Conservation (phyloP, 306 rosid species). For the Trifolium dubium region DNA sequence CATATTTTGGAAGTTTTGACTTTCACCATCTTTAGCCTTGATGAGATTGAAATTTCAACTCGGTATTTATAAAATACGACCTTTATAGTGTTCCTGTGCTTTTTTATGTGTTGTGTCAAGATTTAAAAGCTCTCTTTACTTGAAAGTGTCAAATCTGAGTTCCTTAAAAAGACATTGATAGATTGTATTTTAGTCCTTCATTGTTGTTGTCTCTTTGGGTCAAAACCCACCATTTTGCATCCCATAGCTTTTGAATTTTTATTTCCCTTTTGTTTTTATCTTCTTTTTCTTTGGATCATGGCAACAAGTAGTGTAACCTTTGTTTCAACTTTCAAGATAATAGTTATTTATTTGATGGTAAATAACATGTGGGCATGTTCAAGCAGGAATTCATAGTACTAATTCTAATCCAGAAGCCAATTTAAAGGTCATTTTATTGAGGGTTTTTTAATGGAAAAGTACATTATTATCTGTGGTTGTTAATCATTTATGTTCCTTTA, state of each 20-base stretch:
- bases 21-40: slow-evolving; percentile 13
- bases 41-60: slow-evolving; percentile 34
- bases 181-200: slow-evolving; percentile 9
- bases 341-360: slow-evolving; percentile 5
- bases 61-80: slow-evolving; percentile 8
- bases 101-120: slow-evolving; percentile 1
- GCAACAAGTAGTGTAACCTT: background rate
- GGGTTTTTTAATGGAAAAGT: slow-evolving; percentile 9
- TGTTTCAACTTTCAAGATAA: background rate
- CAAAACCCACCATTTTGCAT: slow-evolving; percentile 6
- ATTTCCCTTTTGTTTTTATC: slow-evolving; percentile 6
- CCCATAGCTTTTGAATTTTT: background rate
- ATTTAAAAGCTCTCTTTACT: slow-evolving; percentile 5
- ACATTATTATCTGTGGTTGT: slow-evolving; percentile 28
- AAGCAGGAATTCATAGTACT: background rate
- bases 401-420: slow-evolving; percentile 7
- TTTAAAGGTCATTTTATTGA: background rate
- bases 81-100: slow-evolving; percentile 26
- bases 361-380: background rate
- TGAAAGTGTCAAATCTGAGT: slow-evolving; percentile 21
- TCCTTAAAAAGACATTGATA: slow-evolving; percentile 15
- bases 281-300: slow-evolving; percentile 10
- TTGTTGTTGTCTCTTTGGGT: slow-evolving; percentile 20
- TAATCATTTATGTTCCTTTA: slow-evolving; percentile 16
- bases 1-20: slow-evolving; percentile 16